Evolutionary conservation across 2,329 filamentous ascomycete species (phyloP).

Genomic region (Lomentospora prolificans): DNA sequence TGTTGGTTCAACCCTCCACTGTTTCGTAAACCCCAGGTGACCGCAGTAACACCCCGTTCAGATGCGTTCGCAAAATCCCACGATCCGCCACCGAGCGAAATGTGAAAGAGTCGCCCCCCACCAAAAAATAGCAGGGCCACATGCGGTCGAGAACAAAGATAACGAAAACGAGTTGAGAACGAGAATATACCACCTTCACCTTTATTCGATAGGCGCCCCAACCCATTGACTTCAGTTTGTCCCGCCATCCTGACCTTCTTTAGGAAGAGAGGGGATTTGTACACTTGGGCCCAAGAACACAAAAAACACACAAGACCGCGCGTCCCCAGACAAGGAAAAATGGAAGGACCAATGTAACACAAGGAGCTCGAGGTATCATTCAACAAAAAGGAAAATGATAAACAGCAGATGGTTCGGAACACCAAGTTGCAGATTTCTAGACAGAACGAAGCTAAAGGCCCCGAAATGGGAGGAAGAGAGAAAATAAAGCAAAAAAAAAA

Average conservation of each 20-base stretch:
- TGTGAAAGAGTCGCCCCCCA: too few relatives aligned
- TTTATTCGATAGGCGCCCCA: neutral
- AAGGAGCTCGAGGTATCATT: slow-evolving; percentile 10
- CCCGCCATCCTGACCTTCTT: neutral
- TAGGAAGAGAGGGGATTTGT: neutral
- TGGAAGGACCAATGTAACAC: neutral
- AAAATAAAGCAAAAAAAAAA: slow-evolving; percentile 12
- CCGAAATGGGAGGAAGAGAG: slow-evolving; percentile 6
- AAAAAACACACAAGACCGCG: too few relatives aligned
- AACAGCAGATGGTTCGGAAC: slow-evolving; percentile 12
- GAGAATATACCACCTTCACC: neutral
- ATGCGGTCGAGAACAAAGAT: neutral
- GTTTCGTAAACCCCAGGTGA: too few relatives aligned
- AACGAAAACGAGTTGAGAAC: neutral
- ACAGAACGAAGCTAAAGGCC: slow-evolving; percentile 13
- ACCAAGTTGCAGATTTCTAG: slow-evolving; percentile 12
- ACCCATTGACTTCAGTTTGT: neutral
- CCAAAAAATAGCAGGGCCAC: neutral
- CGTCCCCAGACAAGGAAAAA: slow-evolving; percentile 2
- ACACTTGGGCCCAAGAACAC: neutral
- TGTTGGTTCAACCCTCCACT: too few relatives aligned
- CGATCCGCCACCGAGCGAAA: too few relatives aligned
- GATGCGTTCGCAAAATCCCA: too few relatives aligned
- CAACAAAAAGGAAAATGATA: slow-evolving; percentile 12
- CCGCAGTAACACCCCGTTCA: too few relatives aligned